These are phyloP conservation scores for Schrenkiella parvula DNA, from an alignment of 345 rosid genomes.

Conservation along the genomic window DNA sequence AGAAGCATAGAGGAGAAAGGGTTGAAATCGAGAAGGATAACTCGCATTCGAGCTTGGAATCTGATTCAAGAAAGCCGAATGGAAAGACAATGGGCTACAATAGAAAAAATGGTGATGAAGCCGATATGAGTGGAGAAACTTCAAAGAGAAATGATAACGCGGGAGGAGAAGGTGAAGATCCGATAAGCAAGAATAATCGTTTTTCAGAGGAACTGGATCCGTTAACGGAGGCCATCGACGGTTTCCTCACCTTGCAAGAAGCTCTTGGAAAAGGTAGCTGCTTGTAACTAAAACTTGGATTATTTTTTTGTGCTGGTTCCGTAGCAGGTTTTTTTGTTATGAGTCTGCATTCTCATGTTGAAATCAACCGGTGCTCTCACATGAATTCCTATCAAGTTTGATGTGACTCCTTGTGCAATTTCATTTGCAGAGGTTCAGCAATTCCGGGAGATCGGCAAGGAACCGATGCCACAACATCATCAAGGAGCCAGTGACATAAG, in stretches of 20 bases:
- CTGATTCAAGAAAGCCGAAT: constrained; percentile 60
- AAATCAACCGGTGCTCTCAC: neutral
- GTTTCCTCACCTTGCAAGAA: constrained; percentile 61
- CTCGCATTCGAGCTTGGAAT: constrained; percentile 79
- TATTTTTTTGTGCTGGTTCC: neutral
- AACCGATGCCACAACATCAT: constrained; percentile 28
- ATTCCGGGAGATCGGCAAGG: constrained; percentile 48
- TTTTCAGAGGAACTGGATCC: constrained; percentile 51
- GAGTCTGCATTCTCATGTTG: neutral
- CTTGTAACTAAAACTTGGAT: neutral
- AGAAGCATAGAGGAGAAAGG: constrained; percentile 86
- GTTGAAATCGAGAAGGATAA: constrained; percentile 67
- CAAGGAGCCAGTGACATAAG: constrained; percentile 29
- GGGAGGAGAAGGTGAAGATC: constrained; percentile 45
- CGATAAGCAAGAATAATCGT: constrained; percentile 32
- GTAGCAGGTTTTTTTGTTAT: neutral
- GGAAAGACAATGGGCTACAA: constrained; percentile 45
- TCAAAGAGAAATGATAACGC: constrained; percentile 15
- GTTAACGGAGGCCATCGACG: constrained; percentile 41
- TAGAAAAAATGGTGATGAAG: constrained; percentile 51
- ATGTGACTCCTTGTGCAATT: neutral
- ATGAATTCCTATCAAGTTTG: neutral
- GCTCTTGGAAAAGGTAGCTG: constrained; percentile 59
- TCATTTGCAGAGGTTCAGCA: constrained; percentile 50
- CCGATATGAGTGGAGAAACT: constrained; percentile 27